These are phyloP conservation scores for Chrysoporthe austroafricana DNA, from an alignment of 2,329 filamentous ascomycete genomes.

Conservation along the genomic window DNA sequence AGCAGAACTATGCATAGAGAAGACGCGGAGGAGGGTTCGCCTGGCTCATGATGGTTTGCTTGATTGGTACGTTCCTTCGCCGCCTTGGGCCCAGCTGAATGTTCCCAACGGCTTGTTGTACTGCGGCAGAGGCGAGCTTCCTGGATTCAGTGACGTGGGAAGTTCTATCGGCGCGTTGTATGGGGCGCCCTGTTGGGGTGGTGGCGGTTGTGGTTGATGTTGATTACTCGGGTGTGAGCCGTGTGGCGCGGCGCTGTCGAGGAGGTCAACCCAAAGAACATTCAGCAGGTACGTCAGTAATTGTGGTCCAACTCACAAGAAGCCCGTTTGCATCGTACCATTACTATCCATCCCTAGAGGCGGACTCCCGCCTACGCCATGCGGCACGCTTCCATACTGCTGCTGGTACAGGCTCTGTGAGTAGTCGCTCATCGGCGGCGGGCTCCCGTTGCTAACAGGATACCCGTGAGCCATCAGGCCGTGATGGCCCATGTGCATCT, in stretches of 20 bases:
- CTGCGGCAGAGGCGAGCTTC: conserved; percentile 40
- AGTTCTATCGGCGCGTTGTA: conserved; percentile 40
- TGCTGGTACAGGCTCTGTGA: conserved; percentile 26
- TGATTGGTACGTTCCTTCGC: conserved; percentile 26
- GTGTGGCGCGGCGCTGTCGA: conserved; percentile 28
- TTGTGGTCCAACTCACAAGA: conserved; percentile 35
- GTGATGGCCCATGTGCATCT: conserved; percentile 27
- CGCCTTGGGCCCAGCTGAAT: conserved; percentile 38
- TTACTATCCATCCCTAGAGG: conserved; percentile 15
- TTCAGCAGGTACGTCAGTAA: background rate
- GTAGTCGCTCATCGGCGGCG: conserved; percentile 31
- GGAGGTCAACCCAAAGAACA: conserved; percentile 19
- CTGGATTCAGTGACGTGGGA: conserved; percentile 38
- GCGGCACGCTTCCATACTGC: conserved; percentile 4
- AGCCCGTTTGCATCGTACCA: conserved; percentile 28
- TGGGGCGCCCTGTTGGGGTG: background rate
- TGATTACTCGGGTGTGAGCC: conserved; percentile 2
- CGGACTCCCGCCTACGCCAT: conserved; percentile 10
- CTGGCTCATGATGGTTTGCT: conserved; percentile 20
- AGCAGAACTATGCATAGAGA: background rate
- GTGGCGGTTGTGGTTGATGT: conserved; percentile 21
- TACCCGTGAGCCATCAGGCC: conserved; percentile 18
- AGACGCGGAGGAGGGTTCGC: background rate
- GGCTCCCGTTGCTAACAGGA: conserved; percentile 23
- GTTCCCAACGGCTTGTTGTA: conserved; percentile 34